Conservation (phyloP, 2,329 filamentous ascomycete species). For the Microdochium trichocladiopsis region DNA sequence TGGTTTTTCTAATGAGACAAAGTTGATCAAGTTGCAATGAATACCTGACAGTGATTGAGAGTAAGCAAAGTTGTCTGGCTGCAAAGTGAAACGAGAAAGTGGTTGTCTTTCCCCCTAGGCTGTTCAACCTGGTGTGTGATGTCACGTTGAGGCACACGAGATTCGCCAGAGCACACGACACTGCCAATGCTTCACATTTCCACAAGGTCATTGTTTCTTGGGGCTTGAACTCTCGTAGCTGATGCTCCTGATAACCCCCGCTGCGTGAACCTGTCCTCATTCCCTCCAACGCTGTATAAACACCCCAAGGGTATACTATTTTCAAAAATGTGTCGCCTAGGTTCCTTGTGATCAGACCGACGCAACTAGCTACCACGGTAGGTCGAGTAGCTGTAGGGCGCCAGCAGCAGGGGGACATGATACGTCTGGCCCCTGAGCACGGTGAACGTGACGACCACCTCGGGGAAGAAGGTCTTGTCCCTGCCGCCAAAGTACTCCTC, state of each 20-base stretch:
- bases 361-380: slow-evolving; percentile 61
- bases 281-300: neutral
- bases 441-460: slow-evolving; percentile 47
- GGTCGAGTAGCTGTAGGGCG: slow-evolving; percentile 75
- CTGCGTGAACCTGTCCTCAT: neutral
- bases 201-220: too few relatives aligned
- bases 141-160: too few relatives aligned
- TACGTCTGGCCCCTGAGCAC: slow-evolving; percentile 58
- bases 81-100: too few relatives aligned
- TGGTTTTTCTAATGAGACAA: neutral
- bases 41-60: neutral
- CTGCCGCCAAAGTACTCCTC: slow-evolving; percentile 61
- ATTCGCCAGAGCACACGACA: too few relatives aligned
- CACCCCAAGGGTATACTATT: too few relatives aligned
- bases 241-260: too few relatives aligned
- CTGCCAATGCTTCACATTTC: too few relatives aligned
- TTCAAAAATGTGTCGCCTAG: too few relatives aligned
- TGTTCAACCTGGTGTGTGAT: too few relatives aligned
- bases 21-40: slow-evolving; percentile 1
- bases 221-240: too few relatives aligned
- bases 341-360: too few relatives aligned
- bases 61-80: neutral
- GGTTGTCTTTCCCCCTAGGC: too few relatives aligned
- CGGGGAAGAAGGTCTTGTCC: slow-evolving; percentile 54
- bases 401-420: slow-evolving; percentile 71